These are phyloP conservation scores for Rhododendron griersonianum DNA, from an alignment of 148 eudicot genomes.

Conservation along the genomic window DNA sequence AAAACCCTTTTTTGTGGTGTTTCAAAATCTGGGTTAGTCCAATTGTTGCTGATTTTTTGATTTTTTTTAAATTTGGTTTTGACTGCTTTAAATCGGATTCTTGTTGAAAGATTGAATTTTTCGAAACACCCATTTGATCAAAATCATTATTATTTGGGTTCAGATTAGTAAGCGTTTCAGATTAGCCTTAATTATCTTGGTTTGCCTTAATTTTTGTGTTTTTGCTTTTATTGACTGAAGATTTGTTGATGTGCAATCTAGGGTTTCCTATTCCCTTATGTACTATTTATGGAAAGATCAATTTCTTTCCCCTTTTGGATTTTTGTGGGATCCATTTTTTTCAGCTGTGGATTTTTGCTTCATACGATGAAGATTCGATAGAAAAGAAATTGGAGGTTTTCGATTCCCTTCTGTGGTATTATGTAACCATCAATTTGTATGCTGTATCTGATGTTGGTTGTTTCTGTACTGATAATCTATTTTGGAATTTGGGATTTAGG, in stretches of 20 bases:
- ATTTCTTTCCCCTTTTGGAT: neutral
- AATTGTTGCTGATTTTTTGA: neutral
- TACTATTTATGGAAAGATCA: neutral
- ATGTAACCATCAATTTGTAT: neutral
- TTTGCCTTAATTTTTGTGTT: neutral
- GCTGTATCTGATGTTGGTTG: neutral
- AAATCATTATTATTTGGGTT: slow-evolving; percentile 15
- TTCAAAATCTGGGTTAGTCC: slow-evolving; percentile 22
- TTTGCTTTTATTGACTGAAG: slow-evolving; percentile 1
- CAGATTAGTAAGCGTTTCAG: slow-evolving; percentile 22
- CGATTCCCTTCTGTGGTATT: neutral
- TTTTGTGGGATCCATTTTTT: slow-evolving; percentile 7
- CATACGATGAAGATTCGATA: neutral
- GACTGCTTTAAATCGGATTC: slow-evolving; percentile 7
- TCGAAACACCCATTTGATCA: slow-evolving; percentile 4
- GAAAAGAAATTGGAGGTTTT: neutral
- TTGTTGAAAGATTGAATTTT: slow-evolving; percentile 16
- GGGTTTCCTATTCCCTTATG: neutral
- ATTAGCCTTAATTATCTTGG: neutral
- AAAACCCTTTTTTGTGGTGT: slow-evolving; percentile 19
- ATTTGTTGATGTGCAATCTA: neutral
- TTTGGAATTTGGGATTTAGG: slow-evolving; percentile 9
- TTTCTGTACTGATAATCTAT: neutral
- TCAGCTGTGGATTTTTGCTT: slow-evolving; percentile 8
- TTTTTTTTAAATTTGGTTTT: slow-evolving; percentile 5